Conservation (phyloP, 129 eudicot genomes). For the Helianthus annuus region HanXRQr2.0-SUNRISE NC_035443.2:47187045-47187544, state of each 20-base stretch:
- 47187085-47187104: too few relatives aligned
- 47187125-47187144: too few relatives aligned
- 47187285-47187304: slow-evolving; percentile 14
- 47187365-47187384: slow-evolving; percentile 22
- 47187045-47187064: too few relatives aligned
- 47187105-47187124: too few relatives aligned
- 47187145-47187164: too few relatives aligned
- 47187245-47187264: slow-evolving; percentile 54
- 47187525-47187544: slow-evolving; percentile 16
- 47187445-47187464: not conserved
- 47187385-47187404: slow-evolving; percentile 18
- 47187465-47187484: slow-evolving; percentile 17
- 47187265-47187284: slow-evolving; percentile 48
- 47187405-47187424: not conserved
- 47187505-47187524: slow-evolving; percentile 14
- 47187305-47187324: slow-evolving; percentile 42
- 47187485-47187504: slow-evolving; percentile 17
- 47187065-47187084: too few relatives aligned
- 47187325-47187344: slow-evolving; percentile 46
- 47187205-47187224: not conserved
- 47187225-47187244: not conserved
- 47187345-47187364: slow-evolving; percentile 23
- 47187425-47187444: not conserved
- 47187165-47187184: too few relatives aligned
- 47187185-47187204: too few relatives aligned